These are phyloP conservation scores for Linanthus parryae DNA, from an alignment of 148 eudicot genomes.

Conservation along the genomic window DNA sequence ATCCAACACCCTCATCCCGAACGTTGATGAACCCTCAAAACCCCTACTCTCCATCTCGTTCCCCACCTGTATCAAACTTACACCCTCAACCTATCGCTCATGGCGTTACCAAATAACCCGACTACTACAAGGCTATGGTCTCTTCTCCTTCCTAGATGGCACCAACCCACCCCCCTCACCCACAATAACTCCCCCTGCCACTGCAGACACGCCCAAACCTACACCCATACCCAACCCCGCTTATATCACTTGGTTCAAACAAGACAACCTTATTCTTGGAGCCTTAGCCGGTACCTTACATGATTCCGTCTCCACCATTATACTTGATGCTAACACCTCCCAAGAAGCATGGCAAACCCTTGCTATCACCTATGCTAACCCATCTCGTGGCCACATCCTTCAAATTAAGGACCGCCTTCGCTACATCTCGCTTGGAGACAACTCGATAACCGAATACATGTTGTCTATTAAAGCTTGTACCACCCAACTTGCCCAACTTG, in stretches of 20 bases:
- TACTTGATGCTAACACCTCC: neutral
- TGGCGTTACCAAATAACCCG: too few relatives aligned
- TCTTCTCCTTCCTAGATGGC: too few relatives aligned
- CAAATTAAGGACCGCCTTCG: neutral
- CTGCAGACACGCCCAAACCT: neutral
- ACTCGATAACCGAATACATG: neutral
- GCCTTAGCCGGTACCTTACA: neutral
- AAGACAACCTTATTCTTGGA: conserved; percentile 1
- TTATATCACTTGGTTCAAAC: neutral
- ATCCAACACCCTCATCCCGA: too few relatives aligned
- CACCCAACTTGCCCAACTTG: neutral
- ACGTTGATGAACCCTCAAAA: too few relatives aligned
- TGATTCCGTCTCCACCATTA: neutral
- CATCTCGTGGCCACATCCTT: conserved; percentile 3
- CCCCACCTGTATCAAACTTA: too few relatives aligned
- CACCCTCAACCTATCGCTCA: too few relatives aligned
- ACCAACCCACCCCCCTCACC: too few relatives aligned
- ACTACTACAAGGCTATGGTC: too few relatives aligned
- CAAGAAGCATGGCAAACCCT: neutral
- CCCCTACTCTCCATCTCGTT: too few relatives aligned
- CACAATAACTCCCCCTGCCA: neutral
- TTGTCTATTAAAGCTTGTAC: neutral
- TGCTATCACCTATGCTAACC: neutral
- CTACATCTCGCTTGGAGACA: neutral
- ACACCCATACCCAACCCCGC: neutral